Evolutionary conservation across 1,139 yeast species (phyloP).

Genomic region (Saccharomyces hybrid): DNA sequence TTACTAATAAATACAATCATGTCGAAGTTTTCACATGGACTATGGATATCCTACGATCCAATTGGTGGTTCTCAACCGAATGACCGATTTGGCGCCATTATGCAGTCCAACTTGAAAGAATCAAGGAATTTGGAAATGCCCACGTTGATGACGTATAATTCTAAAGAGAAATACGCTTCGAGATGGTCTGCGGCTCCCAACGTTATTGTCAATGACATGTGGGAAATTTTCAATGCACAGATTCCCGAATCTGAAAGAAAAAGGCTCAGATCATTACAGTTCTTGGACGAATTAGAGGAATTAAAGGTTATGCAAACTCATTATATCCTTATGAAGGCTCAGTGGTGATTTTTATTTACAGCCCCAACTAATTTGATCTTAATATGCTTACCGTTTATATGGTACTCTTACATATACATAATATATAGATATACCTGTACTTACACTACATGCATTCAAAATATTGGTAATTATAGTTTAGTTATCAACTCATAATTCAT

Average conservation of each 20-base stretch:
- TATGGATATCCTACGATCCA: conserved; percentile 73
- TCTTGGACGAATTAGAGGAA: conserved; percentile 88
- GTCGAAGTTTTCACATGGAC: conserved; percentile 36
- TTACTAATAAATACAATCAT: conserved; percentile 36
- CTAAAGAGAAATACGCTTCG: conserved; percentile 40
- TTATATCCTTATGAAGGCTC: conserved; percentile 50
- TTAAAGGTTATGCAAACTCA: conserved; percentile 65
- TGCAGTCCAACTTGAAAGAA: conserved; percentile 61
- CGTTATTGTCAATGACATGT: conserved; percentile 47
- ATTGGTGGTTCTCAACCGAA: conserved; percentile 47
- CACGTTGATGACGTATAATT: conserved; percentile 44
- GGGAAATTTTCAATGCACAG: conserved; percentile 55
- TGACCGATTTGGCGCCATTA: conserved; percentile 74
- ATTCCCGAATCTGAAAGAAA: conserved; percentile 39
- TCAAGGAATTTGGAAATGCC: conserved; percentile 70
- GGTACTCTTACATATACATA: conserved; percentile 4
- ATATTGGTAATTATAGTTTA: background rate
- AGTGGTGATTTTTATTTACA: conserved; percentile 14
- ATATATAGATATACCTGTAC: background rate
- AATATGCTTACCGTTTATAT: background rate
- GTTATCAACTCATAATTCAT: conserved; percentile 3
- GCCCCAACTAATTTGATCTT: background rate
- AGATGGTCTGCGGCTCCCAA: conserved; percentile 32
- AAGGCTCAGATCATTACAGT: conserved; percentile 58
- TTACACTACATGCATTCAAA: background rate